phyloP scores from a whole-genome alignment of 108 stramenopile species.

The Cyclotella choctawhatcheeana region DNA sequence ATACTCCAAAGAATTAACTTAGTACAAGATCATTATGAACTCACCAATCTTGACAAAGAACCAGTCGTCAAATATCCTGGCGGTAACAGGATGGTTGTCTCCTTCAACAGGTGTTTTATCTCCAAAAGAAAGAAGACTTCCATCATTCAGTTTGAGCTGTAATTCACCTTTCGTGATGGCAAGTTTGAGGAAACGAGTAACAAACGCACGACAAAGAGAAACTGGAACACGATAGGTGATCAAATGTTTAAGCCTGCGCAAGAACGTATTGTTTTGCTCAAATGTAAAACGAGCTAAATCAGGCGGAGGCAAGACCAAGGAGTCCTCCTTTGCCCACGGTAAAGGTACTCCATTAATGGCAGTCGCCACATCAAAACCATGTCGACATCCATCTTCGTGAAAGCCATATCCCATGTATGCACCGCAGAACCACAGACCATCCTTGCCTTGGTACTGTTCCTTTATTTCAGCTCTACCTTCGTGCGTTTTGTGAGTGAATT shows the following conservation, averaged over 20 bases:
- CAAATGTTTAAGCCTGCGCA: slow-evolving; percentile 46
- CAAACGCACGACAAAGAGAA: slow-evolving; percentile 61
- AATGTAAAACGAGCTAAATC: slow-evolving; percentile 54
- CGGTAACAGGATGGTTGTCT: slow-evolving; percentile 66
- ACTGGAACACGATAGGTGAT: slow-evolving; percentile 69
- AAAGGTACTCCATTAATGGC: slow-evolving; percentile 63
- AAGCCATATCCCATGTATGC: slow-evolving; percentile 97
- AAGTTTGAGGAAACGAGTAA: slow-evolving; percentile 63
- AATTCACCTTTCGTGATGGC: slow-evolving; percentile 72
- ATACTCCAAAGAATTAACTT: too few species aligned
- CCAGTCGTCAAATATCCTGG: slow-evolving; percentile 90
- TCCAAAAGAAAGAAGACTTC: slow-evolving; percentile 67
- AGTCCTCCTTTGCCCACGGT: slow-evolving; percentile 61
- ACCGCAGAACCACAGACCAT: slow-evolving; percentile 93
- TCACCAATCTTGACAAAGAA: slow-evolving; percentile 94
- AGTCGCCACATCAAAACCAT: slow-evolving; percentile 85
- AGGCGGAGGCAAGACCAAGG: slow-evolving; percentile 67
- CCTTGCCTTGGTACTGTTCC: slow-evolving; percentile 69
- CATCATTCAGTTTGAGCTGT: slow-evolving; percentile 78
- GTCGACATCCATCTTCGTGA: slow-evolving; percentile 95
- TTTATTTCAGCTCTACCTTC: slow-evolving; percentile 66
- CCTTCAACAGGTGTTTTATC: slow-evolving; percentile 64
- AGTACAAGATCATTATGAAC: too few species aligned
- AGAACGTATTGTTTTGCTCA: slow-evolving; percentile 37
- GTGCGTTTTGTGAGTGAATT: slow-evolving; percentile 79